Conservation (phyloP, 176 grass and related monocot genomes). For the Raddia distichophylla region DNA sequence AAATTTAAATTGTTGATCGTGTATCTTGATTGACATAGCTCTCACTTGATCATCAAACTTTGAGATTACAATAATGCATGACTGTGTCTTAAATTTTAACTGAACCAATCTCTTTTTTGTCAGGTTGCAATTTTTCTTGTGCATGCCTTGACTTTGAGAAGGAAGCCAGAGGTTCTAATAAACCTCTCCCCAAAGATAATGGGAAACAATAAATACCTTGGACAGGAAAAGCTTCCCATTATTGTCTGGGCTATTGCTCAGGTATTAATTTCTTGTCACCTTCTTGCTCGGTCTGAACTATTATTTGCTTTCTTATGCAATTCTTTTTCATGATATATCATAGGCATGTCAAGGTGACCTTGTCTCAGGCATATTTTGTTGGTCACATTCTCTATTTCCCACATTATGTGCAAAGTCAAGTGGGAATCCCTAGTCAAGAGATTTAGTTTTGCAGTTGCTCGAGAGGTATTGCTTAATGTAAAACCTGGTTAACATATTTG, state of each 20-base stretch:
- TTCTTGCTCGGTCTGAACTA: not conserved
- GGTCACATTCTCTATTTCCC: constrained; percentile 85
- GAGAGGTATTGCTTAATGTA: constrained; percentile 63
- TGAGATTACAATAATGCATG: not conserved
- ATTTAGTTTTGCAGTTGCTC: constrained; percentile 87
- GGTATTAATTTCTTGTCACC: constrained; percentile 41
- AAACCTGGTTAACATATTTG: constrained; percentile 3
- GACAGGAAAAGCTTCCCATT: constrained; percentile 85
- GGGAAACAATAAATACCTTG: constrained; percentile 78
- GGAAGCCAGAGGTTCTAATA: constrained; percentile 73
- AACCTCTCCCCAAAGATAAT: constrained; percentile 62
- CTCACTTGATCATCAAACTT: not conserved
- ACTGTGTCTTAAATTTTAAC: too few species aligned
- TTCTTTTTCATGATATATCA: not conserved
- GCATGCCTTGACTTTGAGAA: constrained; percentile 82
- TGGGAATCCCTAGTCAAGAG: constrained; percentile 80
- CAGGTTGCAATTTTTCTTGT: constrained; percentile 96
- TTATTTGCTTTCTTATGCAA: constrained; percentile 4
- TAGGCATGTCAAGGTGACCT: constrained; percentile 90
- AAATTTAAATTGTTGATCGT: constrained; percentile 11
- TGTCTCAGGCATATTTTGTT: constrained; percentile 77
- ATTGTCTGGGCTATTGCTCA: constrained; percentile 84
- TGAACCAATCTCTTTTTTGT: constrained; percentile 2
- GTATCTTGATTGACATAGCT: not conserved
- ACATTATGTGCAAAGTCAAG: constrained; percentile 70